Base-by-base conservation (phyloP, 306 rosid species). In the Carpinus viminea region DNA sequence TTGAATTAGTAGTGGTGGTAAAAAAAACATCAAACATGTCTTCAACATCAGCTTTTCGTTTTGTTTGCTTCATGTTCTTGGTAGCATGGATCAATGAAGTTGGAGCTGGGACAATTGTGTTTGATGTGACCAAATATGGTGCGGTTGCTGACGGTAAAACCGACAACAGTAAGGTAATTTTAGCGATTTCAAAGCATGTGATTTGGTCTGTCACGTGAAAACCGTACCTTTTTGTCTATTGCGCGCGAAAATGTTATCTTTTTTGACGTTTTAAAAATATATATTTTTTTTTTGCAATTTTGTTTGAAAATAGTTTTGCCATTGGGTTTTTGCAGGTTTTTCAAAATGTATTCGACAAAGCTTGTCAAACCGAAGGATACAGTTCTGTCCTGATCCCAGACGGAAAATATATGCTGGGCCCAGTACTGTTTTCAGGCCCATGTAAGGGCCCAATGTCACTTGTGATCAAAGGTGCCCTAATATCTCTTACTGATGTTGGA, bases 81-180 rank as follows among this genome's bases (percentile, higher is more conserved):
- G 5, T 73, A 16, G 28, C 51, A 7, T 59, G 24, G 20, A 68
- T 73, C 56, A 16, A 47, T 45, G 46, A 70, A 45, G 81, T 36
- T 41, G 20, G 24, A 31, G 76, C 89, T 11, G 28, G 38, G 5
- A 15, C 1, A 11, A 65, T 2, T 1, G 43, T 77, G 45, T 86
- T 86, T 18, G 38, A 83, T 50, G 61, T 80, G 13, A 7, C 20
- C 1, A 21, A 52, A 13, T 59, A 26, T 45, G 85, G 85, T 4
- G 87, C 75, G 5, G 5, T n/a, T 16, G 71, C 80, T 24, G 82
- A 78, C 62, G 84, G 64, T 73, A 78, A 31, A 59, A 78, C 75
- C 0, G 84, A 86, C 24, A 72, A 28, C 75, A 74, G 65, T 53
- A 52, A 86, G 87, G 87, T 83, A 41, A 38, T 38, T 38, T 3